Base-by-base conservation (phyloP, 1,284 basidiomycete species). In the Pascua sp. region DNA sequence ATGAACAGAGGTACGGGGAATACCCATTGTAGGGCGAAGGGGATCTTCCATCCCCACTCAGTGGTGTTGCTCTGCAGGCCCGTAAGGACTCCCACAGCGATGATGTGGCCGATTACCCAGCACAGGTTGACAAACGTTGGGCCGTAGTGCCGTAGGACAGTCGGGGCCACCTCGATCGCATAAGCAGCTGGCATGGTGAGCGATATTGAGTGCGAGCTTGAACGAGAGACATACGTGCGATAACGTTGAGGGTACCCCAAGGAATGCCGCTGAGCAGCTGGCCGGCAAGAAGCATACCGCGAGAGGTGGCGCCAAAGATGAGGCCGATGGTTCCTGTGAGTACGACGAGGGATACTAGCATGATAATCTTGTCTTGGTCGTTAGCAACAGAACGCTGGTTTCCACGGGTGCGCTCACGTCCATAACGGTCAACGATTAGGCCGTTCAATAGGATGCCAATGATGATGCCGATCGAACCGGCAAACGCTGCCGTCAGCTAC, bases 101-200 rank as follows among this genome's bases (percentile, higher is more conserved):
- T 42, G 13, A 42, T 42, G 42, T 42, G 42, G 15, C 62, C 62
- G 38, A 64, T 58, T 24, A 64, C 71, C 72, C 72, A 76, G 65
- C 72, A 75, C 42, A 73, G 63, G 59, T 74, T 73, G 59, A 77
- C 70, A 54, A 70, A 77, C 46, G 70, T 72, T 42, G 75, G 75
- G 24, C 76, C 61, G 64, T 67, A 66, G 18, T 59, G 67, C 18
- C 75, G 75, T 10, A 77, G 67, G 12, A 64, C 52, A 36, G 71
- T 62, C 8, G 73, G 76, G n/a, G 64, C 62, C 36, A 78, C 67
- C 41, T 78, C 76, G n/a, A 71, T 64, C 9, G 76, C 76, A 60
- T 75, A 78, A 2, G 73, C 42, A n/a, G n/a, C 40, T 5, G 49
- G 40, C 10, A 50, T 50, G 39, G n/a, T n/a, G n/a, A n/a, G n/a